These are phyloP conservation scores for Trypanosoma rangeli DNA, from an alignment of 208 protist genomes.

Conservation along the genomic window DNA sequence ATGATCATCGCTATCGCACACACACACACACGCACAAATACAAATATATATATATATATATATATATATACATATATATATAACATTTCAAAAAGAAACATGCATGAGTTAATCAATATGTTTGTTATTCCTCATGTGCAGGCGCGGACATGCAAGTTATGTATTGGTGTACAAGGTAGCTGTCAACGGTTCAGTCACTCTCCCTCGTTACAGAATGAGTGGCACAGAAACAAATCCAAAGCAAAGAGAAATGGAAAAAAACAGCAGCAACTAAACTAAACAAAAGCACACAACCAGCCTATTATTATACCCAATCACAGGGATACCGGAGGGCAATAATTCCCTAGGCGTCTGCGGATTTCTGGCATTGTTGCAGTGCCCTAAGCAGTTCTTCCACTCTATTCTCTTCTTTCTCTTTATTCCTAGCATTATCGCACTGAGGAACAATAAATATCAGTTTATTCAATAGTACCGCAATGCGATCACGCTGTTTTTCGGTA, in stretches of 20 bases:
- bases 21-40: conserved; percentile 3
- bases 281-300: background rate
- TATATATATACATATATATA: conserved; percentile 20
- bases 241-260: background rate
- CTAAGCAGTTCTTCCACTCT: conserved; percentile 30
- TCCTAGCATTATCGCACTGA: conserved; percentile 1
- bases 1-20: background rate
- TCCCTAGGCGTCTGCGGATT: conserved; percentile 6
- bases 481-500: conserved; percentile 17
- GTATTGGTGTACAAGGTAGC: background rate
- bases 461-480: conserved; percentile 10
- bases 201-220: background rate
- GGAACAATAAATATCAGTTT: conserved; percentile 22
- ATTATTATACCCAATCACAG: background rate
- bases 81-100: background rate
- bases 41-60: background rate
- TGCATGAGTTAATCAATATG: background rate
- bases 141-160: background rate
- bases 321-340: background rate
- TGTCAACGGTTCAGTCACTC: background rate
- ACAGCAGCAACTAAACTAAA: background rate
- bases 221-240: background rate
- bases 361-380: conserved; percentile 21
- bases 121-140: background rate
- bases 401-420: conserved; percentile 13